A percentile compares a stretch with the other conserved stretches of the same genome.
Conservation (phyloP, 495 filamentous ascomycete species). For the Echria macrotheca region DNA sequence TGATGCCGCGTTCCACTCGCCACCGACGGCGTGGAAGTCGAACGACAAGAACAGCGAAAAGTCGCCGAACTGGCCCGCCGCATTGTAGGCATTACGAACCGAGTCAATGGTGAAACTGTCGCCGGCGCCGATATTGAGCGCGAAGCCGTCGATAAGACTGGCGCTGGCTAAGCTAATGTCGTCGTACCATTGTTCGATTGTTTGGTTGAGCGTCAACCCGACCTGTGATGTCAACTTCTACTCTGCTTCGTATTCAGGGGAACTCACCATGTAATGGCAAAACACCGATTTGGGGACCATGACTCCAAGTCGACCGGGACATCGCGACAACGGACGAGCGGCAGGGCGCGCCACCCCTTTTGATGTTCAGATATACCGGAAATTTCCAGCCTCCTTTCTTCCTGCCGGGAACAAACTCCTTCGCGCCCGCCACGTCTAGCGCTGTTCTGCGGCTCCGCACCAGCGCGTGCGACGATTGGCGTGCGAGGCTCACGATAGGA, state of each 20-base stretch:
- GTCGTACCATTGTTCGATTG: conserved; percentile 44
- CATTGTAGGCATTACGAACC: conserved; percentile 45
- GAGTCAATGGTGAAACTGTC: conserved; percentile 43
- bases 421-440: too few species aligned
- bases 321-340: too few species aligned
- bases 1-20: conserved; percentile 42
- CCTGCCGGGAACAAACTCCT: too few species aligned
- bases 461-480: too few species aligned
- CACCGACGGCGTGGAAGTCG: conserved; percentile 32
- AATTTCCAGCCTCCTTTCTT: too few species aligned
- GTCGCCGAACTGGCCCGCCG: background rate
- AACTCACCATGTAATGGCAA: conserved; percentile 43
- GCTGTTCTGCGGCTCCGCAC: too few species aligned
- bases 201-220: conserved; percentile 37
- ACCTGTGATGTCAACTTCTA: too few species aligned
- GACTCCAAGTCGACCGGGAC: too few species aligned
- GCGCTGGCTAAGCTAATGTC: conserved; percentile 54
- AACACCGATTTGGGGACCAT: conserved; percentile 27
- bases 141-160: conserved; percentile 62
- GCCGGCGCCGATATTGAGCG: conserved; percentile 52
- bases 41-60: conserved; percentile 10
- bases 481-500: too few species aligned
- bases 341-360: too few species aligned
- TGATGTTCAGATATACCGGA: too few species aligned
- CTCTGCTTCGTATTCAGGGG: too few species aligned